Evolutionary conservation across 495 filamentous ascomycete genomes (phyloP), one percentile per base, ranked within the genome.

Genomic region (Penicillium bovifimosum): DNA sequence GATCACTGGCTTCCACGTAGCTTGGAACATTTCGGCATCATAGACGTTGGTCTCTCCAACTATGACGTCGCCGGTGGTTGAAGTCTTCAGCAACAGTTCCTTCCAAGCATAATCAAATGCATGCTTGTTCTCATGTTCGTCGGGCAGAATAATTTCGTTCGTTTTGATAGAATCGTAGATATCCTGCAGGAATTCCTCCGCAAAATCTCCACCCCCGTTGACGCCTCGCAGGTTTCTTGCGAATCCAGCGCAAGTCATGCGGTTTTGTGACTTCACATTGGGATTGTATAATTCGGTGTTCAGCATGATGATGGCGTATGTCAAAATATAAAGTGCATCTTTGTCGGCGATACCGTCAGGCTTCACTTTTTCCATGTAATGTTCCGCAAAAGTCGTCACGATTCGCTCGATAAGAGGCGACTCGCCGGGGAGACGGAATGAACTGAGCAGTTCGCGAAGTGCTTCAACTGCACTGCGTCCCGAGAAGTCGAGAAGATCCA

Each of bases 41-140:
- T 86, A 97, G 31, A 93, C 82, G 65, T 96, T 99, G 13, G 91
- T 96, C 55, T 96, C 80, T 61, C 91, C 95, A 38, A 95, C 75
- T 2, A 84, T 72, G 48, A 96, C 70, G 41, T 87, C 80, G 17
- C 85, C 82, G 16, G 87, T 79, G 5, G 83, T 83, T 54, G 88
- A 84, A 0, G 90, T 84, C 71, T 97, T 97, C 53, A 93, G 66
- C 39, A 96, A 73, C 11, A 99, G 76, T 67, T 97, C 93, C 63
- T 88, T 90, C 93, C 93, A 99, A 2, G 92, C 91, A 67, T 95
- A 91, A 63, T 97, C 93, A 59, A 96, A 99, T 2, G 91, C 90
- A 66, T 95, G 85, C 64, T 87, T 86, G 64, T 96, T 96, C 60
- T 97, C 90, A 66, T 97, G 93, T 67, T 99, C 93, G 51, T 96